phyloP scores from a whole-genome alignment of 1,284 basidiomycete genomes.

The Apiotrichum montevideense region DNA sequence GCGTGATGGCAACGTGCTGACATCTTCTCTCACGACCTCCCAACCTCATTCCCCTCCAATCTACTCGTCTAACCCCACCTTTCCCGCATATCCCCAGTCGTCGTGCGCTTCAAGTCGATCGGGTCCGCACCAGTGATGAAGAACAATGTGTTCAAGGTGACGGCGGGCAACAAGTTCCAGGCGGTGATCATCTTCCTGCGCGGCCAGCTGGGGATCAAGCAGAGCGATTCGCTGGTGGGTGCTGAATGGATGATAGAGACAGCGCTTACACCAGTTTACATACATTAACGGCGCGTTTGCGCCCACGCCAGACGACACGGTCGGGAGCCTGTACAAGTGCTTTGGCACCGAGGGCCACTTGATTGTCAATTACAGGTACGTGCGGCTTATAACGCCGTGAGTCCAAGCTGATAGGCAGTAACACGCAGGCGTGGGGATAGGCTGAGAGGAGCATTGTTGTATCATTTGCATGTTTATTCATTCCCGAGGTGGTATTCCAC shows the following conservation, averaged over 20 bases:
- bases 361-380: constrained; percentile 91
- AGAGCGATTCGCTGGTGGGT: constrained; percentile 77
- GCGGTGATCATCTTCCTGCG: constrained; percentile 90
- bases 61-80: too few species aligned
- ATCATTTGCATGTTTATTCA: neutral
- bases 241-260: too few species aligned
- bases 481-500: neutral
- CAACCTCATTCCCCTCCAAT: neutral
- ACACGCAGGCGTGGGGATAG: constrained; percentile 41
- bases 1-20: neutral
- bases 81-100: constrained; percentile 54
- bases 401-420: constrained; percentile 15
- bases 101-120: constrained; percentile 97
- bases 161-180: constrained; percentile 88
- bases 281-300: constrained; percentile 98
- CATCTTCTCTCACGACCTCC: neutral
- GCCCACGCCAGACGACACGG: constrained; percentile 86
- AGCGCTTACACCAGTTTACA: constrained; percentile 62
- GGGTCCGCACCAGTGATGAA: constrained; percentile 98
- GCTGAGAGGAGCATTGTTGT: constrained; percentile 1
- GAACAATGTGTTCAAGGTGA: constrained; percentile 97
- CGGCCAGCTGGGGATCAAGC: constrained; percentile 83
- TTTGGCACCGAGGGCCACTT: constrained; percentile 88
- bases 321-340: constrained; percentile 76
- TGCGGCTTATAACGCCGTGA: neutral